Evolutionary conservation across 2,329 filamentous ascomycete species (phyloP), one percentile per base, ranked within the genome.

Genomic region (Arthroderma sp.): DNA sequence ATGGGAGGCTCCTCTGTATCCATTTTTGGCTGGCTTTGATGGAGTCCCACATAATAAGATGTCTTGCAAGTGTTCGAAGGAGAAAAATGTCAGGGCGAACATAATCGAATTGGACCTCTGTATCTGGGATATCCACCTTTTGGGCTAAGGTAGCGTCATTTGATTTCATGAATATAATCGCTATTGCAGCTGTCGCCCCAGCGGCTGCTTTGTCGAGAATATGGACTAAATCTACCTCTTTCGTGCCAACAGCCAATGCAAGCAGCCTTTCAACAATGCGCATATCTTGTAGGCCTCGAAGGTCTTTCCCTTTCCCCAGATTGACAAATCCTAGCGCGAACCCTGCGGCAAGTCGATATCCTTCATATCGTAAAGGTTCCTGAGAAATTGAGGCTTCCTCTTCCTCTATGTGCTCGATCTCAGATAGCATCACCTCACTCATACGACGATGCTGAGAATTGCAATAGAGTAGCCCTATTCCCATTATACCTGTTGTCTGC

Each of bases 371-470:
- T 53, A 97, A 74, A 21, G 84, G 84, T 65, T 95, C 88, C 58
- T 91, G 86, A 6, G 79, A 76, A 55, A 76, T 71, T 25, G 78
- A 77, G 4, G 77, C 76, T 59, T 96, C 91, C 56, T 91, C 87
- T 38, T 87, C 80, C 25, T 93, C 89, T 55, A 89, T 80, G 61
- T 91, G 86, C 68, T 96, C 90, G 60, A 98, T 93, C 69, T 98
- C 93, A 0, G 91, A 97, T 54, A 98, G 82, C 89, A 98, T 96
- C 17, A 97, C 89, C 70, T 98, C 93, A 67, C 90, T 97, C 93
- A 98, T 98, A 38, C 94, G 85, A 31, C 94, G 87, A 72, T 98
- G 94, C 66, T 97, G 91, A 28, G 91, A 96, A 68, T 91, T 87
- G 73, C 87, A 94, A 71, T 97, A 98, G 0, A 98, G 77, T 41